Percentiles rank a stretch among this genome's conserved stretches.
Evolutionary conservation across 1,139 yeast species (phyloP).

Genomic region (Hemisphaericaspora xylanilytica): DNA sequence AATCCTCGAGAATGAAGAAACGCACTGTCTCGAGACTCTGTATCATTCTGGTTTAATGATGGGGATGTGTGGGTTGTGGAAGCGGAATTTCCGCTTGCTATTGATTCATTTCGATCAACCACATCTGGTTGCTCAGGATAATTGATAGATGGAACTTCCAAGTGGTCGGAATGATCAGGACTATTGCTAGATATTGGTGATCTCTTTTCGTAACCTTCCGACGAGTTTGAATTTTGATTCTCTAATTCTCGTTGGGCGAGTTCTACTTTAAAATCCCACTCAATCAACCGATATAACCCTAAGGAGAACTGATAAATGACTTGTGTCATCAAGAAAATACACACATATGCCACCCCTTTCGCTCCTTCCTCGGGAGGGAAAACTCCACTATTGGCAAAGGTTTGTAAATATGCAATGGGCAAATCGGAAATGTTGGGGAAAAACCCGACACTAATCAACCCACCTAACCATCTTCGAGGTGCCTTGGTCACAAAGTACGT

Average conservation of each 20-base stretch:
- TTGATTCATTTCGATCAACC: conserved; percentile 7
- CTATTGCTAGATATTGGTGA: background rate
- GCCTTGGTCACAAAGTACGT: conserved; percentile 39
- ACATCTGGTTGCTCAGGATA: background rate
- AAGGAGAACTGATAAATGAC: conserved; percentile 68
- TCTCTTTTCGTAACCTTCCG: conserved; percentile 4
- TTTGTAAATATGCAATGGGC: conserved; percentile 86
- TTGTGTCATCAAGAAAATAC: conserved; percentile 74
- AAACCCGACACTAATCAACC: conserved; percentile 62
- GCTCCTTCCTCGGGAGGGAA: conserved; percentile 61
- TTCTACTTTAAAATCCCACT: conserved; percentile 58
- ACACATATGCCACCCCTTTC: conserved; percentile 82
- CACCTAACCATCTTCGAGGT: conserved; percentile 81
- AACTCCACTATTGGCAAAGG: conserved; percentile 62
- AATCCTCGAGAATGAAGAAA: conserved; percentile 17
- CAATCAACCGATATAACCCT: conserved; percentile 72
- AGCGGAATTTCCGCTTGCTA: conserved; percentile 4
- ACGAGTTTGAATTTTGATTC: conserved; percentile 2
- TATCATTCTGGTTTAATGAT: too few species aligned
- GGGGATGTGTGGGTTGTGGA: too few species aligned
- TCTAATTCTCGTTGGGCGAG: conserved; percentile 10
- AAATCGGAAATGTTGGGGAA: conserved; percentile 76
- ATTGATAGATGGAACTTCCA: background rate
- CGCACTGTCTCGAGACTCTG: conserved; percentile 19
- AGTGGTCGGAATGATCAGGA: background rate